Evolutionary conservation across 116 monocot species (phyloP), one percentile per base, ranked within the genome.

Genomic region (Posidonia oceanica): DNA sequence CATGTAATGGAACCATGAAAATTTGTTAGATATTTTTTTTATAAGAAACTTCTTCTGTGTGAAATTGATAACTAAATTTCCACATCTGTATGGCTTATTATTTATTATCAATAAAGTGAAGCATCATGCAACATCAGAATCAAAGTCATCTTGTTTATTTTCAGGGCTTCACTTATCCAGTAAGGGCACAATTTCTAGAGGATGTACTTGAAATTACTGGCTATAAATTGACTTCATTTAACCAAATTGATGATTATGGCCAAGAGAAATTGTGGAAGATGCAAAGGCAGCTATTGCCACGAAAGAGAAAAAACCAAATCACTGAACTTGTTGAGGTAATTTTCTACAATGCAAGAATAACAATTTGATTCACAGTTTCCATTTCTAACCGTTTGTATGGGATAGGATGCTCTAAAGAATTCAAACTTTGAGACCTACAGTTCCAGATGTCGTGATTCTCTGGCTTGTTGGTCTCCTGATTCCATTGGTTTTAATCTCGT

Each of bases 211-310:
- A 97, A 75, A 87, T 79, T 54, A 89, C 89, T 64, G 97, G 97
- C 77, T 97, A 92, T 69, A 97, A 85, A 66, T 67, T 97, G 70
- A 92, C 89, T 54, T 86, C 89, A 70, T 83, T 85, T 48, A 97
- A 97, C 73, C 97, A 97, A 89, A 67, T 92, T 55, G 97, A 97
- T 82, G 92, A 97, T 79, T 97, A 91, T 78, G 97, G 97, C 53
- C 92, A 97, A 85, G 97, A 97, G 38, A 97, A 97, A 80, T 36
- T 97, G 71, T 97, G 97, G 97, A 97, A 97, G 77, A 97, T 92
- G 65, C 97, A 92, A 75, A 83, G 84, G 73, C 97, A 97, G 69
- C 76, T 92, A 53, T 36, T 82, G 37, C 89, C 92, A 61, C 78
- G 97, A 38, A 97, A 97, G 74, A 81, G 97, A 53, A 97, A 97